Evolutionary conservation across 768 basidiomycete species (phyloP), one percentile per base, ranked within the genome.

Genomic region (Pisolithus tinctorius): DNA sequence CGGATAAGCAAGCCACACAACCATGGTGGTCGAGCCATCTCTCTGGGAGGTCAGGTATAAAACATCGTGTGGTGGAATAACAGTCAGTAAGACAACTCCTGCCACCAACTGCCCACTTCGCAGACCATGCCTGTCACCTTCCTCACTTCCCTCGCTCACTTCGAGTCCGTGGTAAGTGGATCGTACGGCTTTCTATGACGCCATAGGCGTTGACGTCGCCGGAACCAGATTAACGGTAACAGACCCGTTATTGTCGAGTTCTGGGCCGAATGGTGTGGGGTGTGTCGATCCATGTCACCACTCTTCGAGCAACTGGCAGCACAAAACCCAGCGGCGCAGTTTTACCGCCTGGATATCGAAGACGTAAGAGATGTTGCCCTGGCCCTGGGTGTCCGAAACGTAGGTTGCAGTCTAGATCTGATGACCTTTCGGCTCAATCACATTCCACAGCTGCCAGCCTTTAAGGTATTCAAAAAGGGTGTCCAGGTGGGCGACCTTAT

Each of bases 291-390:
- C 7, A 58, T 48, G 57, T 49, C 65, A 37, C 10, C 53, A 6
- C 17, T 63, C 9, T 65, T 61, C 42, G 50, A 65, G 51, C 57
- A 52, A 49, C 29, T 65, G 55, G 60, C 64, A 45, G 56, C 55
- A 6, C 60, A 64, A 60, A 58, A 66, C 42, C 64, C 64, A 8
- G 4, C 13, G 25, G 64, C 55, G 0, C 39, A 64, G 1, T 65
- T 65, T 53, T 66, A 66, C 55, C 64, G 64, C 47, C 62, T 65
- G n/a, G 64, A 65, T 56, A 56, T 52, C 20, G 64, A 65, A 31
- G 64, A 65, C 16, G 58, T 55, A 26, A 63, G 60, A 40, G 64
- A 65, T 31, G 55, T 65, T 20, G 50, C 60, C 6, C 42, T 37
- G 44, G 64, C 47, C 39, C 50, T 66, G 26, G 60, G 56, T 2